A percentile compares a stretch with the other conserved stretches of the same genome.
These are phyloP conservation scores for Ceratocystis harringtonii DNA, from an alignment of 2,329 filamentous ascomycete species.

Conservation along the genomic window DNA sequence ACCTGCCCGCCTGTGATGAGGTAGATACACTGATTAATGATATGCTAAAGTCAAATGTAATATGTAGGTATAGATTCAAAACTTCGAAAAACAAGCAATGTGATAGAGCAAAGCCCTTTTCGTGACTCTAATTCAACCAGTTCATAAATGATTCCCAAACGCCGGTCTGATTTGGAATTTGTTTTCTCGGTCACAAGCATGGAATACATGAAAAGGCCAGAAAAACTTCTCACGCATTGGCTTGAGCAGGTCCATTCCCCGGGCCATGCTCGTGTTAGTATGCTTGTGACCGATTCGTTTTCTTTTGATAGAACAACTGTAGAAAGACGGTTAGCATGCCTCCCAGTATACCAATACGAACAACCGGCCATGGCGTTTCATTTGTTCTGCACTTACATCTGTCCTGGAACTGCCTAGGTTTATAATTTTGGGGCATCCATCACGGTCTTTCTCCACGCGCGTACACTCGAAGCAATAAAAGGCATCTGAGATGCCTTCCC, in stretches of 20 bases:
- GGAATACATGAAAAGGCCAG: background rate
- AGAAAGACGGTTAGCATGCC: slow-evolving; percentile 21
- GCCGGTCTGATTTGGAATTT: slow-evolving; percentile 4
- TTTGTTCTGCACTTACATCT: slow-evolving; percentile 45
- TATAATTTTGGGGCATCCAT: slow-evolving; percentile 98
- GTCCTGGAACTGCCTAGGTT: slow-evolving; percentile 92
- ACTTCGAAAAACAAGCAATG: background rate
- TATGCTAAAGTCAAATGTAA: background rate
- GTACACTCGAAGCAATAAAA: slow-evolving; percentile 99
- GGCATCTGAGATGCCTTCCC: slow-evolving; percentile 93
- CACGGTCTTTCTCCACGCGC: slow-evolving; percentile 85
- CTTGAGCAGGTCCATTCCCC: slow-evolving; percentile 23
- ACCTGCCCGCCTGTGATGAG: too few species aligned
- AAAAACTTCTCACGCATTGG: background rate
- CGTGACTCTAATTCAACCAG: background rate
- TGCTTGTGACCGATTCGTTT: slow-evolving; percentile 43
- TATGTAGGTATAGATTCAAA: background rate
- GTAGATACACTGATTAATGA: too few species aligned
- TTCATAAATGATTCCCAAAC: slow-evolving; percentile 5
- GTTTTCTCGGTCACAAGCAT: slow-evolving; percentile 11
- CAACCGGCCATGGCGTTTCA: slow-evolving; percentile 25
- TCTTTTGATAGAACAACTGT: slow-evolving; percentile 51
- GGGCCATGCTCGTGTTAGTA: slow-evolving; percentile 38
- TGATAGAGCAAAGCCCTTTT: background rate
- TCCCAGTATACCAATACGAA: slow-evolving; percentile 21